These are phyloP conservation scores for Chrysoporthe puriensis DNA, from an alignment of 2,329 filamentous ascomycete genomes.

Conservation along the genomic window DNA sequence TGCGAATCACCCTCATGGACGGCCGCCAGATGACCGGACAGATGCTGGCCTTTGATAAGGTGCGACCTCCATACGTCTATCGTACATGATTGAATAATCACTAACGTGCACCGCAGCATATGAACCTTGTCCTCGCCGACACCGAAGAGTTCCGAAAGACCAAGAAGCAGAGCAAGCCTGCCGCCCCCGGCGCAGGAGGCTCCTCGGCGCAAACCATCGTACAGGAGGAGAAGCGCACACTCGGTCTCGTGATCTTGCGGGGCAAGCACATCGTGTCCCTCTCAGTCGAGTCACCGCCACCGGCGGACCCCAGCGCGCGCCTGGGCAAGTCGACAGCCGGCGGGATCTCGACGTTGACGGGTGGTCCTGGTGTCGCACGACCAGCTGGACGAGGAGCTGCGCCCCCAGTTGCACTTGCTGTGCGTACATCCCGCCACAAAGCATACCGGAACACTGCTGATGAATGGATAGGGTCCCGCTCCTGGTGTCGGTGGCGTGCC, in stretches of 20 bases:
- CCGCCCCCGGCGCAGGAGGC: slow-evolving; percentile 65
- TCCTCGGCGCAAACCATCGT: slow-evolving; percentile 72
- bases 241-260: slow-evolving; percentile 91
- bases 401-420: slow-evolving; percentile 78
- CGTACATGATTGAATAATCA: not conserved
- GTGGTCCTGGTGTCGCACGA: slow-evolving; percentile 87
- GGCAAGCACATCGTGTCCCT: slow-evolving; percentile 94
- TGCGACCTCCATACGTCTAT: slow-evolving; percentile 41
- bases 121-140: slow-evolving; percentile 98
- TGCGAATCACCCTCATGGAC: slow-evolving; percentile 95
- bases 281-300: slow-evolving; percentile 93
- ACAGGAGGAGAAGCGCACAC: slow-evolving; percentile 95
- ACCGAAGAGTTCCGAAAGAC: slow-evolving; percentile 96
- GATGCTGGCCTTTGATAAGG: slow-evolving; percentile 99
- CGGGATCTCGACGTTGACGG: slow-evolving; percentile 70
- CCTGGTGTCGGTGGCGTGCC: slow-evolving; percentile 78
- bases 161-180: slow-evolving; percentile 78
- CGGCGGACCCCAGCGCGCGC: slow-evolving; percentile 88
- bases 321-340: slow-evolving; percentile 77
- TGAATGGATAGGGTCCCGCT: slow-evolving; percentile 66
- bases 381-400: slow-evolving; percentile 82
- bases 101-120: slow-evolving; percentile 66
- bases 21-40: slow-evolving; percentile 95
- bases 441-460: slow-evolving; percentile 30
- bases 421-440: slow-evolving; percentile 41